Percentiles rank a stretch among this genome's conserved stretches.
These are phyloP conservation scores for Cupressus sempervirens DNA, from an alignment of 75 land plant species.

Conservation along the genomic window DNA sequence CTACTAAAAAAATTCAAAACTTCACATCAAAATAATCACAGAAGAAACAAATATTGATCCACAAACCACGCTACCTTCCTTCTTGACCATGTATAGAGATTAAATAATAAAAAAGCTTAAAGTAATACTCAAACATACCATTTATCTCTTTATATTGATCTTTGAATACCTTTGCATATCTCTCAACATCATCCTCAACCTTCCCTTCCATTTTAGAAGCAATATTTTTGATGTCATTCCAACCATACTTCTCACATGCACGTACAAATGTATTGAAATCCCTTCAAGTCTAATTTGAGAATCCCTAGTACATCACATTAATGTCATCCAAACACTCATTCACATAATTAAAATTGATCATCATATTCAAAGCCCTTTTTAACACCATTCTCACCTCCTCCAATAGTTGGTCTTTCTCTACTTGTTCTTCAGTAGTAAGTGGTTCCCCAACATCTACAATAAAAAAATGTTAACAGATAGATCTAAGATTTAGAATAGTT, in stretches of 20 bases:
- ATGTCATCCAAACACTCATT: background rate
- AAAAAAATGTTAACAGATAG: background rate
- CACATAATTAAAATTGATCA: background rate
- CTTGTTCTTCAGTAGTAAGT: slow-evolving; percentile 87
- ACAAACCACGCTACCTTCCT: background rate
- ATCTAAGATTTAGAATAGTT: background rate
- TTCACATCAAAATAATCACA: background rate
- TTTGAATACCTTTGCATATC: slow-evolving; percentile 88
- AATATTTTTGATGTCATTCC: slow-evolving; percentile 82
- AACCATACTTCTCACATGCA: slow-evolving; percentile 98
- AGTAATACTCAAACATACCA: slow-evolving; percentile 35
- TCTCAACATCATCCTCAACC: slow-evolving; percentile 89
- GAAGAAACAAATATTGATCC: background rate
- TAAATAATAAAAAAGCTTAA: background rate
- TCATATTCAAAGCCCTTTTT: background rate
- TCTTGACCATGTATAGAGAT: background rate
- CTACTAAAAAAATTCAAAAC: background rate
- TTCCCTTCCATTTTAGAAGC: slow-evolving; percentile 98
- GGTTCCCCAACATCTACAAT: slow-evolving; percentile 66
- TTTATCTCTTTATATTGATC: slow-evolving; percentile 87
- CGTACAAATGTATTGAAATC: slow-evolving; percentile 94
- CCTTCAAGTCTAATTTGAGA: slow-evolving; percentile 87
- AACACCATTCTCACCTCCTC: slow-evolving; percentile 51
- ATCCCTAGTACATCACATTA: slow-evolving; percentile 45
- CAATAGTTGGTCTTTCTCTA: slow-evolving; percentile 83